These are phyloP conservation scores for Setaria viridis DNA, from an alignment of 202 grass and related monocot species.

Conservation along the genomic window DNA sequence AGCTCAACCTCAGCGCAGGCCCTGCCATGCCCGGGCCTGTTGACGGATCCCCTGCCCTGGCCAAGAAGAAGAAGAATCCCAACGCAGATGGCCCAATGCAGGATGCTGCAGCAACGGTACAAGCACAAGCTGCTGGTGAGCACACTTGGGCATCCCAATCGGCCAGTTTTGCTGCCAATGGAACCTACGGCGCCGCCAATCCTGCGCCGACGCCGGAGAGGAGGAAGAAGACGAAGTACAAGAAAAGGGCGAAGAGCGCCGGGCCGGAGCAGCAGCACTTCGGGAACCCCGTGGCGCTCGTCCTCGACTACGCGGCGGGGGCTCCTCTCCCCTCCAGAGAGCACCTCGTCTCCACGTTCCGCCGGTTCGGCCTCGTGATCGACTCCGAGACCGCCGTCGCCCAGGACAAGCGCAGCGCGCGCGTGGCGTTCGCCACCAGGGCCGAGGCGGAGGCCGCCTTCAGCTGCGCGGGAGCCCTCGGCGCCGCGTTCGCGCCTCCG, in stretches of 20 bases:
- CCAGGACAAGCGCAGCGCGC: slow-evolving; percentile 40
- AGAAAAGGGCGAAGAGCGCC: not conserved
- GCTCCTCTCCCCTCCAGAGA: slow-evolving; percentile 58
- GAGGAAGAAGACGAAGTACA: slow-evolving; percentile 31
- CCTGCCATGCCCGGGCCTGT: not conserved
- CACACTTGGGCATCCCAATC: not conserved
- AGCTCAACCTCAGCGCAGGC: not conserved
- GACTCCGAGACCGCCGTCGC: slow-evolving; percentile 52
- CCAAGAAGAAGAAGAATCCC: not conserved
- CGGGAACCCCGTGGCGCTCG: slow-evolving; percentile 61
- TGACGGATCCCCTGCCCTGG: not conserved
- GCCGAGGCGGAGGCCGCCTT: slow-evolving; percentile 63
- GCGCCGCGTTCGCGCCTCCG: slow-evolving; percentile 47
- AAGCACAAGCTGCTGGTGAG: not conserved
- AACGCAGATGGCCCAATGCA: not conserved
- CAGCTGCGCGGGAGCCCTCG: slow-evolving; percentile 49
- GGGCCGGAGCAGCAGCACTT: slow-evolving; percentile 5
- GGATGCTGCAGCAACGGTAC: not conserved
- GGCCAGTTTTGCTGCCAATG: no score
- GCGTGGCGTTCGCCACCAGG: slow-evolving; percentile 62
- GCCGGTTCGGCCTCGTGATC: slow-evolving; percentile 59
- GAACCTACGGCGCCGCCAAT: not conserved
- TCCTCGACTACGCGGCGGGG: slow-evolving; percentile 54
- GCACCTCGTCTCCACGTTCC: slow-evolving; percentile 63
- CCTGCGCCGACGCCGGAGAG: not conserved